Evolutionary conservation across 129 eudicot genomes (phyloP), one percentile per base, ranked within the genome.

Genomic region (Mikania micrantha): DNA sequence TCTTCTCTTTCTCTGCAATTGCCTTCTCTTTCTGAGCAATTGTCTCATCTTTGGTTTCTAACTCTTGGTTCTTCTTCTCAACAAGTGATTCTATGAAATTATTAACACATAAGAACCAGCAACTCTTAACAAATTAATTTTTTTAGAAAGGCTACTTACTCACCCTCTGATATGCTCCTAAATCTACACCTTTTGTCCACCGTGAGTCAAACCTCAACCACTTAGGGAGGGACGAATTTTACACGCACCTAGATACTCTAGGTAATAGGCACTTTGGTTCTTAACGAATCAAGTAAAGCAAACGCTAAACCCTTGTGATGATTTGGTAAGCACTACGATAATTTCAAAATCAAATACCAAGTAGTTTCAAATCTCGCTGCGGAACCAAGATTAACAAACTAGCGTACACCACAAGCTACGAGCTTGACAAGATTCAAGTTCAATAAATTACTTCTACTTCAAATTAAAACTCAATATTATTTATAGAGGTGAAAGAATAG

Each of bases 31-130:
- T 76, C 34, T 48, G 25, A 60, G 38, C 70, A 53, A 88, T 83
- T 13, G 25, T 40, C 62, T 80, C 92, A 78, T 83, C 96, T 78
- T 80, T 85, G 64, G 57, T 50, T 73, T 78, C 83, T 7, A 88
- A 20, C 61, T 88, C 90, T 36, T 25, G 66, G n/a, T 65, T 74
- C 69, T 71, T 80, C 78, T 83, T 80, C 4, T 78, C 83, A 70
- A 85, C 49, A 75, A 77, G 81, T 2, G 66, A 80, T 76, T 88
- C 96, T 88, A 56, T 56, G 77, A 66, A 75, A 54, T 44, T 29
- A 74, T n/a, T n/a, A n/a, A n/a, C n/a, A n/a, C n/a, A n/a, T n/a
- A n/a, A n/a, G n/a, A n/a, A n/a, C n/a, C n/a, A n/a, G n/a, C n/a
- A n/a, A n/a, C n/a, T n/a, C n/a, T n/a, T n/a, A n/a, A n/a, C n/a